Evolutionary conservation across 106 monocot species (phyloP).

Genomic region (Apostasia shenzhenica): DNA sequence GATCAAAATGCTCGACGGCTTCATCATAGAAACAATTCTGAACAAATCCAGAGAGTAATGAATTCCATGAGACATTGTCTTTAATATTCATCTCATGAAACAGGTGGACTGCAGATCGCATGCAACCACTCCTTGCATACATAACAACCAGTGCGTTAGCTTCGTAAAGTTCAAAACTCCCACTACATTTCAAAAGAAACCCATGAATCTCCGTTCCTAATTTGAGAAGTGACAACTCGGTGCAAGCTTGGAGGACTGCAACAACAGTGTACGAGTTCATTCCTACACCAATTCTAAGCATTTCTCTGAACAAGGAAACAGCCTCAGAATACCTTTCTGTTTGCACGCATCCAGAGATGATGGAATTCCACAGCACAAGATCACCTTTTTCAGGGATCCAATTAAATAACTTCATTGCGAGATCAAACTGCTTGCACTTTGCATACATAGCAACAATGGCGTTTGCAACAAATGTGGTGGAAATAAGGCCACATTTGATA

Average conservation of each 20-base stretch:
- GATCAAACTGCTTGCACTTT: slow-evolving; percentile 41
- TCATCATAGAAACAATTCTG: slow-evolving; percentile 49
- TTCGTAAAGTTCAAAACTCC: slow-evolving; percentile 35
- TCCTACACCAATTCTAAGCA: slow-evolving; percentile 35
- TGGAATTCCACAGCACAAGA: slow-evolving; percentile 80
- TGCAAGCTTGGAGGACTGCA: slow-evolving; percentile 77
- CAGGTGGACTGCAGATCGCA: slow-evolving; percentile 33
- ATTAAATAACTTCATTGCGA: slow-evolving; percentile 47
- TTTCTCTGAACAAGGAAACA: slow-evolving; percentile 49
- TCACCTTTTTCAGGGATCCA: slow-evolving; percentile 32
- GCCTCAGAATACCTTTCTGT: slow-evolving; percentile 43
- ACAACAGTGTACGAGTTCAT: slow-evolving; percentile 71
- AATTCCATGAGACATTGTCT: slow-evolving; percentile 89
- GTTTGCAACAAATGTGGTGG: slow-evolving; percentile 51
- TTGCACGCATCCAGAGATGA: slow-evolving; percentile 57
- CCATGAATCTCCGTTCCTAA: slow-evolving; percentile 79
- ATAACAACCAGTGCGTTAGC: slow-evolving; percentile 71
- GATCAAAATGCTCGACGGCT: slow-evolving; percentile 34
- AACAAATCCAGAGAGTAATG: slow-evolving; percentile 71
- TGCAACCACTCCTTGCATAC: slow-evolving; percentile 48
- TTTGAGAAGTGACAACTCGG: slow-evolving; percentile 40
- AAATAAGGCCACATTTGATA: slow-evolving; percentile 38
- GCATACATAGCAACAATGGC: slow-evolving; percentile 72
- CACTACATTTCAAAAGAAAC: slow-evolving; percentile 26
- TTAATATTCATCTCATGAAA: slow-evolving; percentile 48